Conservation (phyloP, 2,329 filamentous ascomycete species). For the Calonectria honghensis region DNA sequence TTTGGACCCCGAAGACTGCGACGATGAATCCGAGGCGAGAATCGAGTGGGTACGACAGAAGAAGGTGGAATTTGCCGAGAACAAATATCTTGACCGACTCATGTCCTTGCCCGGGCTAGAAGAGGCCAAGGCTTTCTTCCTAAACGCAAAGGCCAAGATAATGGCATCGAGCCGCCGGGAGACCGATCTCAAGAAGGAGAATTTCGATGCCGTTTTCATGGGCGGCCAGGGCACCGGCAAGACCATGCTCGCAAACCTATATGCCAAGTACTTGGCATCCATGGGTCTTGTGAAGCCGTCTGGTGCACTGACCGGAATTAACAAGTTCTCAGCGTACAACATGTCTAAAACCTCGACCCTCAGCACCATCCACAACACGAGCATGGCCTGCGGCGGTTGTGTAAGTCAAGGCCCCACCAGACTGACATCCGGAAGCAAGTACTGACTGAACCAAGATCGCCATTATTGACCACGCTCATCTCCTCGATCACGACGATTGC, state of each 20-base stretch:
- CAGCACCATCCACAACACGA: constrained; percentile 64
- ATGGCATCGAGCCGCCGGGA: constrained; percentile 72
- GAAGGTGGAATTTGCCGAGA: constrained; percentile 69
- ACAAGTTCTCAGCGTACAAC: constrained; percentile 54
- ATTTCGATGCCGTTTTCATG: constrained; percentile 57
- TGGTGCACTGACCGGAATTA: constrained; percentile 67
- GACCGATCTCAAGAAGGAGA: constrained; percentile 64
- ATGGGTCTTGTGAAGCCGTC: constrained; percentile 54
- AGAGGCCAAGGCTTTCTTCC: constrained; percentile 74
- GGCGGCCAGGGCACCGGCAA: constrained; percentile 58
- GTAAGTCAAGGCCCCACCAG: constrained; percentile 56
- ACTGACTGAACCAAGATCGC: constrained; percentile 51
- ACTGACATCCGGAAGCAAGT: background rate
- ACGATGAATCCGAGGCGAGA: constrained; percentile 64
- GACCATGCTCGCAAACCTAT: constrained; percentile 55
- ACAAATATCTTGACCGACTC: constrained; percentile 73
- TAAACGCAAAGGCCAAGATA: constrained; percentile 65
- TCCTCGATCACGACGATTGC: constrained; percentile 54
- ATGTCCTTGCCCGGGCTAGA: constrained; percentile 80
- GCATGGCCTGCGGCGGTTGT: constrained; percentile 73
- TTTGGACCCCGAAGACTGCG: constrained; percentile 55
- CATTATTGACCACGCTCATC: constrained; percentile 56
- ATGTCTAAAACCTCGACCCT: constrained; percentile 60
- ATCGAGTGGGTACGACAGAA: constrained; percentile 60
- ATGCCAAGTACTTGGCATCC: constrained; percentile 56